These are phyloP conservation scores for Eutrema heterophyllum DNA, from an alignment of 345 rosid species.

Conservation along the genomic window DNA sequence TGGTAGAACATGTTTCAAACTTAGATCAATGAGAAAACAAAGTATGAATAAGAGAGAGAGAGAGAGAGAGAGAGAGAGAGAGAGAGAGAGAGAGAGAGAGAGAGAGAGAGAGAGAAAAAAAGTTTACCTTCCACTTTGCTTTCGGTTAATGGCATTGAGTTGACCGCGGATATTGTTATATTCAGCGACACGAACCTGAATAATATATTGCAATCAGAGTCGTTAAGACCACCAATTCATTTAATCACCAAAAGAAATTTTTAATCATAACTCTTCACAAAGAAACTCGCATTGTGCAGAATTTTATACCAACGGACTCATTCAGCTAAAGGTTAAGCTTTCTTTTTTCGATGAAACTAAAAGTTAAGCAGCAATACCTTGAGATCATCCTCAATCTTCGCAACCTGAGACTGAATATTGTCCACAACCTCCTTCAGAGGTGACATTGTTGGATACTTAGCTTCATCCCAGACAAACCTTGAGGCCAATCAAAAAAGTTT, in stretches of 20 bases:
- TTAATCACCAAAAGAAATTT: neutral
- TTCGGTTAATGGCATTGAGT: constrained; percentile 88
- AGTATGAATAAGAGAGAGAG: neutral
- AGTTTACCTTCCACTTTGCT: constrained; percentile 92
- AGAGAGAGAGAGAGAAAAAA: neutral
- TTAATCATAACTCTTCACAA: neutral
- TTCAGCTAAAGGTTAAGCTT: neutral
- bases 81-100: too few relatives aligned
- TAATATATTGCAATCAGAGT: constrained; percentile 14
- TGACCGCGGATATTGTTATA: constrained; percentile 92
- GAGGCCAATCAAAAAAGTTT: constrained; percentile 14
- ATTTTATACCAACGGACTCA: neutral
- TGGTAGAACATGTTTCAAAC: neutral
- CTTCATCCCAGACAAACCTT: constrained; percentile 98
- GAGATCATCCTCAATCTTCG: constrained; percentile 98
- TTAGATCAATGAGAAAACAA: neutral
- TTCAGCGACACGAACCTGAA: constrained; percentile 92
- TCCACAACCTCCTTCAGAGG: constrained; percentile 87
- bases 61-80: too few relatives aligned
- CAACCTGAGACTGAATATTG: constrained; percentile 71
- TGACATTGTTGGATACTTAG: constrained; percentile 92
- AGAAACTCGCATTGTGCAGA: neutral
- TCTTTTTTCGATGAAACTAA: neutral
- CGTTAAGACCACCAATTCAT: neutral
- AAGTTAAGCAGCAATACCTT: constrained; percentile 48